Percentiles rank a stretch among this genome's conserved stretches.
Conservation (phyloP, 768 basidiomycete species). For the Lyophyllum shimeji region DNA sequence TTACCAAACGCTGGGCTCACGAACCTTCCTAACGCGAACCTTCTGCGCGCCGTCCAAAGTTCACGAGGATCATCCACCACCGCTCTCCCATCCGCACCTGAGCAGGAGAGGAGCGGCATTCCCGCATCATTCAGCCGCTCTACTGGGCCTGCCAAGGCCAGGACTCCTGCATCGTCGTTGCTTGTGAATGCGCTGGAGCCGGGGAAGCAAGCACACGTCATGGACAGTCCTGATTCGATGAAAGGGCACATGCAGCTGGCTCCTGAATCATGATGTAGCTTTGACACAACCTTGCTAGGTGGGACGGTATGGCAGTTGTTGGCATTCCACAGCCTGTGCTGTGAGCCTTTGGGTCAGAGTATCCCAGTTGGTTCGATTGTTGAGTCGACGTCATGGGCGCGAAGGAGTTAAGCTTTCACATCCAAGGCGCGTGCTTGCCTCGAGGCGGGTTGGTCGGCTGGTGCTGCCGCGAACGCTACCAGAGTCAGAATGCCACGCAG, state of each 20-base stretch:
- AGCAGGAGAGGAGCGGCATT: constrained; percentile 5
- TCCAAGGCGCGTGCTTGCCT: constrained; percentile 11
- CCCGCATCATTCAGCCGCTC: constrained; percentile 16
- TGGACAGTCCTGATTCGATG: constrained; percentile 39
- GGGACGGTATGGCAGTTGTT: too few species aligned
- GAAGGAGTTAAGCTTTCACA: background rate
- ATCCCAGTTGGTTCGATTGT: background rate
- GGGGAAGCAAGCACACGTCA: constrained; percentile 28
- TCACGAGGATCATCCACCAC: constrained; percentile 6
- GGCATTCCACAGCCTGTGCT: too few species aligned
- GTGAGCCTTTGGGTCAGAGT: background rate
- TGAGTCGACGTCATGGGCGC: background rate
- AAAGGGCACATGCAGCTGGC: constrained; percentile 24
- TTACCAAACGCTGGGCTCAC: constrained; percentile 2
- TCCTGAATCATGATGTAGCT: constrained; percentile 14
- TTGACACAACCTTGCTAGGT: background rate
- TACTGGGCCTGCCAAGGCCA: constrained; percentile 11
- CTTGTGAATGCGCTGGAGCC: constrained; percentile 32
- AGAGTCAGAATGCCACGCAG: background rate
- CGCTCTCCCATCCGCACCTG: background rate
- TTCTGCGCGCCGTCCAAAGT: constrained; percentile 1
- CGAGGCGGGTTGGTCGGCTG: constrained; percentile 12
- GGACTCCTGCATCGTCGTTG: constrained; percentile 22
- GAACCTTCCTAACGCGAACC: background rate
- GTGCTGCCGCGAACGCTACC: background rate